A percentile compares a stretch with the other conserved stretches of the same genome.
phyloP scores from a whole-genome alignment of 805 yeast species.

The Candida glaebosa region DNA sequence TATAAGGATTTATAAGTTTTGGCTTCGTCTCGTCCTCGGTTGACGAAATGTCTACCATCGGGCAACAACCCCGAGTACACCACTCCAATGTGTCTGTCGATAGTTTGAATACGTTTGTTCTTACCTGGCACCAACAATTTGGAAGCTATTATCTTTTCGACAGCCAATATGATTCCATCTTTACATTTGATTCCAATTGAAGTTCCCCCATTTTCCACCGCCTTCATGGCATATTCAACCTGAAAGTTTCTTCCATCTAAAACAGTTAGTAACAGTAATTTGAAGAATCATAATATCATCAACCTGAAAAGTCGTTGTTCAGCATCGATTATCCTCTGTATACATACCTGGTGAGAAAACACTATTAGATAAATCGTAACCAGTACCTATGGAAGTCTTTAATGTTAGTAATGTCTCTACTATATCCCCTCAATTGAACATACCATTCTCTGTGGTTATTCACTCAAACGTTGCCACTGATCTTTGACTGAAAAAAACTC shows the following conservation, averaged over 20 bases:
- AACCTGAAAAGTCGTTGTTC: no score
- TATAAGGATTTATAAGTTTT: constrained; percentile 71
- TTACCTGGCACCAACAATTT: constrained; percentile 85
- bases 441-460: not conserved
- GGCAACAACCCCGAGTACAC: constrained; percentile 94
- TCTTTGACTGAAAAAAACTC: not conserved
- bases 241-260: constrained; percentile 94
- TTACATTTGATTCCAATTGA: constrained; percentile 87
- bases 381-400: constrained; percentile 94
- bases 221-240: constrained; percentile 96
- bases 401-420: constrained; percentile 5
- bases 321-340: not conserved
- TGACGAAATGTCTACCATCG: constrained; percentile 92
- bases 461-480: constrained; percentile 1
- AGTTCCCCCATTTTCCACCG: constrained; percentile 97
- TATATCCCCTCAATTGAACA: not conserved
- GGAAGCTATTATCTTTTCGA: constrained; percentile 87
- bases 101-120: constrained; percentile 86
- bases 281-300: no score
- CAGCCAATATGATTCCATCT: constrained; percentile 96
- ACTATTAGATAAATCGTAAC: constrained; percentile 96
- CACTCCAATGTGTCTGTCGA: constrained; percentile 91
- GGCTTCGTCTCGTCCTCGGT: constrained; percentile 91
- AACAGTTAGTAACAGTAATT: constrained; percentile 41
- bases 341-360: constrained; percentile 77